Percentiles rank a stretch among this genome's conserved stretches.
Conservation (phyloP, 345 rosid genomes). For the Gossypium turneri region DNA sequence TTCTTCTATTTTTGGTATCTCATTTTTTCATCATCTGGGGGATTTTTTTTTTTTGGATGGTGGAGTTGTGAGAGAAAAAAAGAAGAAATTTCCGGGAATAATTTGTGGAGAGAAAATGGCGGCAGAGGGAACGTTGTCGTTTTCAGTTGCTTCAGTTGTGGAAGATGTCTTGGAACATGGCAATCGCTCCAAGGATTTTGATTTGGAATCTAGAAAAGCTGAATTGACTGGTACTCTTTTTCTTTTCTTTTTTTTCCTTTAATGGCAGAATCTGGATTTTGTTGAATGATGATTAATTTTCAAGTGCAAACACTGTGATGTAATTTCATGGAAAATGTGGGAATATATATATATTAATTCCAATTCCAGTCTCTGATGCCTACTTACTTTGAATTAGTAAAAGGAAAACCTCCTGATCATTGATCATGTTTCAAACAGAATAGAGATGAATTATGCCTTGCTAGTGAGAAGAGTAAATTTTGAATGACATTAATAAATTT, state of each 20-base stretch:
- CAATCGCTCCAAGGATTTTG: slow-evolving; percentile 40
- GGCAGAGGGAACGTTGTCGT: slow-evolving; percentile 37
- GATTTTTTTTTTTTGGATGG: slow-evolving; percentile 1
- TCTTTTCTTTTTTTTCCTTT: neutral
- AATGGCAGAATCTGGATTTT: neutral
- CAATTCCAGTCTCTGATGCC: too few relatives aligned
- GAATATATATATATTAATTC: too few relatives aligned
- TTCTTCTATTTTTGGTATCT: neutral
- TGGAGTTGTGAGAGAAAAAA: slow-evolving; percentile 9
- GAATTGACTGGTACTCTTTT: slow-evolving; percentile 56
- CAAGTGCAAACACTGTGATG: neutral
- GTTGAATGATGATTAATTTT: neutral
- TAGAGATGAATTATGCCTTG: too few relatives aligned
- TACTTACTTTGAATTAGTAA: too few relatives aligned
- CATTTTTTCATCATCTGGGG: slow-evolving; percentile 16
- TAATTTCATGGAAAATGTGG: too few relatives aligned
- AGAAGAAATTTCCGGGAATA: neutral
- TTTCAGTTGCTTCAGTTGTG: slow-evolving; percentile 60
- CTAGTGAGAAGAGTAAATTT: too few relatives aligned
- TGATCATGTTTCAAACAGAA: too few relatives aligned
- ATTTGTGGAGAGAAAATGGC: slow-evolving; percentile 31
- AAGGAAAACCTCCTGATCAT: too few relatives aligned
- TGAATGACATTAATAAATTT: too few relatives aligned
- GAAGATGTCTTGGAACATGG: slow-evolving; percentile 68
- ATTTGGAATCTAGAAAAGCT: slow-evolving; percentile 58